Evolutionary conservation across 1,284 basidiomycete genomes (phyloP).

Genomic region (Cutaneotrichosporon sp.): DNA sequence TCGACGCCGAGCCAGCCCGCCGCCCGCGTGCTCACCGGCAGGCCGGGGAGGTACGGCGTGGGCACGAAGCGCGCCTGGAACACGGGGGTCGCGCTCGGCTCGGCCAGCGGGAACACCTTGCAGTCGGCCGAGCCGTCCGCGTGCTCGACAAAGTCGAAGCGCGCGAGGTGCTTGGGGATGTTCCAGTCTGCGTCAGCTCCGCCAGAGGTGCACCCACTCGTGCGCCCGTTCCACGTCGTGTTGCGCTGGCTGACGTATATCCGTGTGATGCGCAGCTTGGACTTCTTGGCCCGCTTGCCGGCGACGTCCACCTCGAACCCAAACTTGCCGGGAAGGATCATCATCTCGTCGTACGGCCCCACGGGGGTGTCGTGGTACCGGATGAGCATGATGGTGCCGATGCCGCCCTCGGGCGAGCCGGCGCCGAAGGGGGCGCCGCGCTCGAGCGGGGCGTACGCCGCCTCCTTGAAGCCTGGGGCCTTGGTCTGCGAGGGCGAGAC

Average conservation of each 20-base stretch:
- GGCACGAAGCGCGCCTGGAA: slow-evolving; percentile 12
- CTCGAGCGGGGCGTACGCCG: slow-evolving; percentile 14
- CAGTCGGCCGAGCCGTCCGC: slow-evolving; percentile 5
- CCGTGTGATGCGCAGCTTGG: slow-evolving; percentile 8
- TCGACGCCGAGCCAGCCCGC: not conserved
- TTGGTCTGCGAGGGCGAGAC: not conserved
- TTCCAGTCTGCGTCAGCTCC: slow-evolving; percentile 9
- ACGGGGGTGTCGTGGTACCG: slow-evolving; percentile 12
- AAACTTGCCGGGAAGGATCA: slow-evolving; percentile 15
- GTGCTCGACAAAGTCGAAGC: slow-evolving; percentile 11
- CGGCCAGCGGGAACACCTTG: slow-evolving; percentile 11
- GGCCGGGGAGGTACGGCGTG: slow-evolving; percentile 6
- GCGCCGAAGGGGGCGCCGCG: slow-evolving; percentile 3
- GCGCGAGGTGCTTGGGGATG: slow-evolving; percentile 18
- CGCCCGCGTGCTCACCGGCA: slow-evolving; percentile 11
- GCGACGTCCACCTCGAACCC: not conserved
- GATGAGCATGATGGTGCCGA: slow-evolving; percentile 14
- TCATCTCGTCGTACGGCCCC: slow-evolving; percentile 14
- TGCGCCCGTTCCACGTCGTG: slow-evolving; percentile 17
- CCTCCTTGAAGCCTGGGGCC: not conserved
- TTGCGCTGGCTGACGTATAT: slow-evolving; percentile 19
- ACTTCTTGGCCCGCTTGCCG: not conserved
- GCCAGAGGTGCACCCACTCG: not conserved
- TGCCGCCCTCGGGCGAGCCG: slow-evolving; percentile 10
- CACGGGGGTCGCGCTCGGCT: not conserved